Base-by-base conservation (phyloP, 352 stramenopile genomes). In the Halophytophthora polymorphica region DNA sequence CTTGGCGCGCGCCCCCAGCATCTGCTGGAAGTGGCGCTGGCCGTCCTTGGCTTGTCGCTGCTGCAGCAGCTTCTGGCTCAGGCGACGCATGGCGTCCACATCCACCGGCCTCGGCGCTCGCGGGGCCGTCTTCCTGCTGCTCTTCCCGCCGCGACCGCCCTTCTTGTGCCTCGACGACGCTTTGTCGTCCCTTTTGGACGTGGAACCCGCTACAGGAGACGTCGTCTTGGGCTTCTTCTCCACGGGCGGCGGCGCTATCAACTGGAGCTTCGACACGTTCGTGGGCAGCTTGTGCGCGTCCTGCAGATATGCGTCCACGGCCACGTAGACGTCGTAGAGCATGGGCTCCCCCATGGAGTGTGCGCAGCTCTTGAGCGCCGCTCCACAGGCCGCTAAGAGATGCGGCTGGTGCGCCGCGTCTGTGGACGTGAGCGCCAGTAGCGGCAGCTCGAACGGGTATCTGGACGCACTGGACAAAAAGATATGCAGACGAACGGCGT, bases 301-400 rank as follows among this genome's bases (percentile, higher is more conserved):
- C 10, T 69, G 59, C 13, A 88, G 50, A 29, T 83, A 66, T 2
- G 64, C 71, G 43, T 92, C 79, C 11, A 90, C 64, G 1, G 77
- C 69, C 38, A 87, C 79, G 44, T 72, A 86, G 17, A 94, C 69
- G 38, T 92, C 79, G 56, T 92, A 94, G 14, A 94, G 66, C 68
- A 91, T 83, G 2, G 84, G 84, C 14, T 90, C 84, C 6, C 84
- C 84, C 6, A 91, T 63, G 1, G 64, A 66, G 12, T 66, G 68
- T 8, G 65, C 53, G 25, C 69, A 81, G n/a, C 70, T 73, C 41
- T 83, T 70, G 11, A 87, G 63, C 6, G 68, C 73, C 18, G 69
- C 62, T 3, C 71, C 79, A 43, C 64, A 77, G 6, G 71, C 61
- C 44, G 54, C 61, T n/a, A 90, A 38, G 2, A 81, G 57, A 52